Conservation (phyloP, 106 monocot species). For the Dioscorea dumetorum region DNA sequence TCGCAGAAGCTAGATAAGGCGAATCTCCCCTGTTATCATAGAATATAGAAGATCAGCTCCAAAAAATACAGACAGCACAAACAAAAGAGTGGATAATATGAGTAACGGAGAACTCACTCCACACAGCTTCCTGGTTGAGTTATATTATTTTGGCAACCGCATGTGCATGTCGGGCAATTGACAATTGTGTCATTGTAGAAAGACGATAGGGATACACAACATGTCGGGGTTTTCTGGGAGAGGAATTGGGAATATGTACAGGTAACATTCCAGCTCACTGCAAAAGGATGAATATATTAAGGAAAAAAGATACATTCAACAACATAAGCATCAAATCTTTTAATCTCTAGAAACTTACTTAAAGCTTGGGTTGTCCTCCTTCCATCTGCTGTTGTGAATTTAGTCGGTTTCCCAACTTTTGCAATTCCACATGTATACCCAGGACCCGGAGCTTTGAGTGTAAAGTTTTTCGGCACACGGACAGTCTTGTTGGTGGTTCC, state of each 20-base stretch:
- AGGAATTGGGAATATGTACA: constrained; percentile 57
- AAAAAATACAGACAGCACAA: neutral
- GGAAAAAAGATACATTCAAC: neutral
- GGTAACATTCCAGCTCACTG: constrained; percentile 64
- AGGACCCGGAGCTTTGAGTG: constrained; percentile 59
- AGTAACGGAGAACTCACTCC: constrained; percentile 22
- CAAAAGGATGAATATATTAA: neutral
- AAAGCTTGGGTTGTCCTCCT: constrained; percentile 83
- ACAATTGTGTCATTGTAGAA: constrained; percentile 62
- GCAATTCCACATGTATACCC: constrained; percentile 75
- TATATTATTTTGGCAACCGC: constrained; percentile 49
- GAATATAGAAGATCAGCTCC: neutral
- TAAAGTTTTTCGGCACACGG: constrained; percentile 51
- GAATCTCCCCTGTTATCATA: constrained; percentile 43
- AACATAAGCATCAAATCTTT: neutral
- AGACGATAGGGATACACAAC: constrained; percentile 54
- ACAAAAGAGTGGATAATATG: neutral
- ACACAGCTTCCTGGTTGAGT: constrained; percentile 49
- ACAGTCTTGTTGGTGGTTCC: constrained; percentile 75
- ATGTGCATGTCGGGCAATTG: constrained; percentile 50
- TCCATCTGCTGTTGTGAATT: constrained; percentile 58
- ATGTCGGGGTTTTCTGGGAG: constrained; percentile 43
- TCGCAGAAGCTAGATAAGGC: constrained; percentile 43
- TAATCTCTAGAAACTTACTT: constrained; percentile 30
- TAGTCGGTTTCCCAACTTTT: constrained; percentile 50